Base-by-base conservation (phyloP, 805 yeast species). In the Barnettozyma wickerhamii region DNA sequence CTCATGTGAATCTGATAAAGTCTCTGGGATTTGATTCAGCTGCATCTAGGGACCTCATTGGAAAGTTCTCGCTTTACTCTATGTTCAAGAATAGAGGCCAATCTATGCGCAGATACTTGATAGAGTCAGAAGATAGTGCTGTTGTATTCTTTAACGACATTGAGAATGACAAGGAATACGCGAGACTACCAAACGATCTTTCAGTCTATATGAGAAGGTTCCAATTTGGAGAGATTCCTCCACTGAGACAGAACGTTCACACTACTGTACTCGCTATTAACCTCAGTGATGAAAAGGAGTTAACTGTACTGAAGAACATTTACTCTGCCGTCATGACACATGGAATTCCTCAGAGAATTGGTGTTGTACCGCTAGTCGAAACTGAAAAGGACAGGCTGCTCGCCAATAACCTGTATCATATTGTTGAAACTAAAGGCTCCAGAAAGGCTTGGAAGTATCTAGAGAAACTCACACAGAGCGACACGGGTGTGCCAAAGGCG, bases 61-160 rank as follows among this genome's bases (percentile, higher is more conserved):
- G 63, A 18, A 61, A 63, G 30, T 71, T 73, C 50, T 66, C 78
- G 0, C 37, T 64, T 3, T 33, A 61, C 1, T 46, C 60, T 0
- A 36, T 51, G 6, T 24, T 35, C 43, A 35, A 55, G 50, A 34
- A 48, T 38, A 35, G 53, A 43, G 33, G 38, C 31, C 6, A 40
- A 38, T 17, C 42, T 29, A 13, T 47, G 31, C 10, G 38, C 20
- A 33, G 71, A 65, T 42, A 53, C 57, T 19, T 47, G 33, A 37
- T 69, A 28, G 43, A 59, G 30, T 41, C 46, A 13, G 66, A 67
- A 43, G 47, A 55, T 21, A 35, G 40, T 51, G 60, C 53, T 0
- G 73, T 89, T 7, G 68, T 84, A 1, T 89, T 79, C 65, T 70
- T 91, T 53, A 93, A 91, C 55, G 84, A 93, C 58, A 64, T 91